Conservation (phyloP, 164 flowering plant species). For the Vitis amurensis region DNA sequence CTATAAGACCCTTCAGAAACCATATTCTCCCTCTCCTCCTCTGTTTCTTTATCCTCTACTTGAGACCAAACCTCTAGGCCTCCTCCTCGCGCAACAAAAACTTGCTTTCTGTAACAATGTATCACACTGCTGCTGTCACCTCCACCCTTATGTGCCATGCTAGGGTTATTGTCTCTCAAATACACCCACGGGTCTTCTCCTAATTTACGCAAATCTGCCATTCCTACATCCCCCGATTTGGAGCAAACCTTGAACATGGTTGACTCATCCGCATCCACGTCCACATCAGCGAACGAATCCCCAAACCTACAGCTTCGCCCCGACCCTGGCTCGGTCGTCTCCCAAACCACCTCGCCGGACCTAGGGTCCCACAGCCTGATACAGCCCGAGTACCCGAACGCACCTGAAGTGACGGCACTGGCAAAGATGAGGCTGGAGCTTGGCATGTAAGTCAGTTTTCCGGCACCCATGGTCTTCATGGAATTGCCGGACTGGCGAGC, state of each 20-base stretch:
- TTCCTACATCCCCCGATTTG: constrained; percentile 75
- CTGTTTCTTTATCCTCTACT: constrained; percentile 25
- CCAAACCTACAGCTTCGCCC: constrained; percentile 86
- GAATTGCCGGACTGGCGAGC: constrained; percentile 65
- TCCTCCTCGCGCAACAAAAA: constrained; percentile 71
- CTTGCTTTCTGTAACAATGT: constrained; percentile 72
- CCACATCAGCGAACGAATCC: constrained; percentile 83
- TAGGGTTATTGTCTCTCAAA: constrained; percentile 73
- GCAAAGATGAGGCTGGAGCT: constrained; percentile 38
- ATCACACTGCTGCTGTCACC: constrained; percentile 32
- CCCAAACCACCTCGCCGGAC: constrained; percentile 73
- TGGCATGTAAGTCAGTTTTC: constrained; percentile 40
- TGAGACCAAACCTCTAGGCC: constrained; percentile 84
- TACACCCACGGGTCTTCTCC: constrained; percentile 94
- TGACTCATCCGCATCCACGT: constrained; percentile 51
- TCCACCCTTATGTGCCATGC: constrained; percentile 41
- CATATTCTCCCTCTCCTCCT: constrained; percentile 18
- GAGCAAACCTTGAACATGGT: constrained; percentile 75
- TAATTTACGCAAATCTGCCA: constrained; percentile 75
- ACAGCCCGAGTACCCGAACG: constrained; percentile 88
- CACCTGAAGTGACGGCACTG: constrained; percentile 59
- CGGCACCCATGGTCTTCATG: constrained; percentile 47
- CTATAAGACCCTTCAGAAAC: constrained; percentile 38
- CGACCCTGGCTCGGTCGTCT: constrained; percentile 89
- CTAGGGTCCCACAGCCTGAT: constrained; percentile 83